Percentiles rank a stretch among this genome's conserved stretches.
These are phyloP conservation scores for Cavenderia fasciculata DNA, from an alignment of 78 protist genomes.

Conservation along the genomic window DNA sequence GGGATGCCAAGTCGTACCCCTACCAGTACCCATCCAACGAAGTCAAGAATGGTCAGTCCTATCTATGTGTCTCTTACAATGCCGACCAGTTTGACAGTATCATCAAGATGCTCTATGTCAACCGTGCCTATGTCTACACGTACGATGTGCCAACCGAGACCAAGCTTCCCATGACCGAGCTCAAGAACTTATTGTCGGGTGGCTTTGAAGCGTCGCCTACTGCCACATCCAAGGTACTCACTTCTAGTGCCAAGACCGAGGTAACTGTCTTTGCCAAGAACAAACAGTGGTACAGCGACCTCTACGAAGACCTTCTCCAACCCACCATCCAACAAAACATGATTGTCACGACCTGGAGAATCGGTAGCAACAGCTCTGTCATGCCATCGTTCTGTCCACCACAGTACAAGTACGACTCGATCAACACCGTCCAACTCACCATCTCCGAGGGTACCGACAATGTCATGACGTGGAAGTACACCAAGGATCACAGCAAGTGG, in stretches of 20 bases:
- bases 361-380: constrained; percentile 31
- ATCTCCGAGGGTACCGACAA: not conserved
- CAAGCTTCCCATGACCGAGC: not conserved
- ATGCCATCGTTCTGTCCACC: constrained; percentile 72
- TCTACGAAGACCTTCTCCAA: constrained; percentile 73
- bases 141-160: constrained; percentile 8
- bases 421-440: constrained; percentile 9
- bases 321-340: constrained; percentile 36
- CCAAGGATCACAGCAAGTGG: constrained; percentile 84
- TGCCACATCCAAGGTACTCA: not conserved
- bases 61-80: constrained; percentile 53
- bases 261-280: constrained; percentile 73
- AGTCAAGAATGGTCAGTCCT: constrained; percentile 76
- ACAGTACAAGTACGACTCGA: constrained; percentile 29
- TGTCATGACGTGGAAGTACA: constrained; percentile 43
- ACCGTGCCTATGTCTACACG: constrained; percentile 55
- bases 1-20: not conserved
- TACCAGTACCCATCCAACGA: constrained; percentile 69
- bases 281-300: constrained; percentile 62
- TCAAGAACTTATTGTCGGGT: constrained; percentile 4
- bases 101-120: constrained; percentile 19
- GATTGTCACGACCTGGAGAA: constrained; percentile 58
- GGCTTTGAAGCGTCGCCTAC: constrained; percentile 4
- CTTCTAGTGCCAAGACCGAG: constrained; percentile 6
- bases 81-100: constrained; percentile 15